These are phyloP conservation scores for Paradendryphiella salina DNA, from an alignment of 2,329 filamentous ascomycete genomes.

Conservation along the genomic window DNA sequence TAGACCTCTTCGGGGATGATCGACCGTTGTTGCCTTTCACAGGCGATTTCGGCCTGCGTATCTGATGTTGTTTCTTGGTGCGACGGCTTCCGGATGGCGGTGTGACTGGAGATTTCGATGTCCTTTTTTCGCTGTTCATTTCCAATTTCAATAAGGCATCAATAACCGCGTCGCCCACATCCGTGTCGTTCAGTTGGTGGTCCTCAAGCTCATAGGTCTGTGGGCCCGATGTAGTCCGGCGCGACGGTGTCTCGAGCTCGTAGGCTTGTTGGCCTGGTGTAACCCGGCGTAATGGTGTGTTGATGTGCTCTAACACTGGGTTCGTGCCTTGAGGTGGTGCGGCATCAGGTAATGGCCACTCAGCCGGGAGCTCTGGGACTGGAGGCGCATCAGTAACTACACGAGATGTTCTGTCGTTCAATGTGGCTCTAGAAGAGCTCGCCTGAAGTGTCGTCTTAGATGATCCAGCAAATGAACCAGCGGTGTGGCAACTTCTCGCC, in stretches of 20 bases:
- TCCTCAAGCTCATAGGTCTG: conserved; percentile 20
- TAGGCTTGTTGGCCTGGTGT: conserved; percentile 14
- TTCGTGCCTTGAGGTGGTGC: conserved; percentile 17
- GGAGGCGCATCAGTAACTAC: conserved; percentile 26
- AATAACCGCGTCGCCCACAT: conserved; percentile 25
- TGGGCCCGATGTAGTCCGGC: conserved; percentile 10
- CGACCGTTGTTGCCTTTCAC: background rate
- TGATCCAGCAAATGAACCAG: conserved; percentile 20
- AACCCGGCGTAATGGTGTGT: conserved; percentile 9
- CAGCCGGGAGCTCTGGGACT: conserved; percentile 29
- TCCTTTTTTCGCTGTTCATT: conserved; percentile 19
- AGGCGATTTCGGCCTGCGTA: background rate
- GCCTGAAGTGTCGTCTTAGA: conserved; percentile 15
- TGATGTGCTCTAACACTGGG: conserved; percentile 19
- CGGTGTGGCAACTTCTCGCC: conserved; percentile 11
- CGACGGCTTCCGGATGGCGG: conserved; percentile 7
- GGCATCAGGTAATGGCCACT: conserved; percentile 34
- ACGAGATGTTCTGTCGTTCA: conserved; percentile 23
- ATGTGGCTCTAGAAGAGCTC: conserved; percentile 15
- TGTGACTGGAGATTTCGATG: conserved; percentile 3
- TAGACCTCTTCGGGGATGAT: background rate
- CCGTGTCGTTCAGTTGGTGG: conserved; percentile 24
- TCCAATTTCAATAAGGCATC: conserved; percentile 28
- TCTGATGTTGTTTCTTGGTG: background rate
- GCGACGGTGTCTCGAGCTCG: conserved; percentile 15